phyloP scores from a whole-genome alignment of 2,329 filamentous ascomycete genomes.

The Claviceps sp. region DNA sequence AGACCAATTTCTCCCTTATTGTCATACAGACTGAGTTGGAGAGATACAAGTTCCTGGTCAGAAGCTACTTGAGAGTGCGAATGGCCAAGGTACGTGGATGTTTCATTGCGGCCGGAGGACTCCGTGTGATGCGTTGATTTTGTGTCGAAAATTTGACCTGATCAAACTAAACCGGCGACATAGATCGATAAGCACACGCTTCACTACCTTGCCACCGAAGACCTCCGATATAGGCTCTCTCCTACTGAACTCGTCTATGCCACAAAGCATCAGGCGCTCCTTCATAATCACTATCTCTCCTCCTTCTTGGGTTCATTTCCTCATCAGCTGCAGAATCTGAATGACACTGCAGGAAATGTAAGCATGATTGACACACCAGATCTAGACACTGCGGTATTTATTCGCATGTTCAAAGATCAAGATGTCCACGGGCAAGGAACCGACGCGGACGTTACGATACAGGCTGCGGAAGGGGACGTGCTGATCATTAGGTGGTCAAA shows the following conservation, averaged over 20 bases:
- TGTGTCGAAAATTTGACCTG: background rate
- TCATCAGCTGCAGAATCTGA: conserved; percentile 62
- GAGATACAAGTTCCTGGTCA: conserved; percentile 80
- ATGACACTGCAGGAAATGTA: conserved; percentile 79
- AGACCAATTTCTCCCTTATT: conserved; percentile 84
- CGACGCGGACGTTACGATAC: conserved; percentile 46
- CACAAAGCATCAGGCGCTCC: conserved; percentile 67
- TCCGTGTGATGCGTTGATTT: background rate
- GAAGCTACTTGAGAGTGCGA: conserved; percentile 70
- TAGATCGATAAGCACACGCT: conserved; percentile 67
- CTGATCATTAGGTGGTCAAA: conserved; percentile 64
- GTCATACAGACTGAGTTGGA: conserved; percentile 95
- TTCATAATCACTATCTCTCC: conserved; percentile 71
- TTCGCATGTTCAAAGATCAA: conserved; percentile 52
- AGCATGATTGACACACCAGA: conserved; percentile 90
- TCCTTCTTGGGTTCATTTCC: conserved; percentile 82
- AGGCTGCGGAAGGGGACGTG: conserved; percentile 48
- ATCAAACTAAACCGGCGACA: background rate
- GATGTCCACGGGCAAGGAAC: conserved; percentile 48
- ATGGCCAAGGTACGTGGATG: conserved; percentile 58
- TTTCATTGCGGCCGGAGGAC: background rate
- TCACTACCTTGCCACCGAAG: conserved; percentile 51
- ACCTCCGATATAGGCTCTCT: conserved; percentile 52
- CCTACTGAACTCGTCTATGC: conserved; percentile 70
- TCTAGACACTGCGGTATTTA: conserved; percentile 70